Conservation (phyloP, 768 basidiomycete species). For the Collybiopsis confluens region DNA sequence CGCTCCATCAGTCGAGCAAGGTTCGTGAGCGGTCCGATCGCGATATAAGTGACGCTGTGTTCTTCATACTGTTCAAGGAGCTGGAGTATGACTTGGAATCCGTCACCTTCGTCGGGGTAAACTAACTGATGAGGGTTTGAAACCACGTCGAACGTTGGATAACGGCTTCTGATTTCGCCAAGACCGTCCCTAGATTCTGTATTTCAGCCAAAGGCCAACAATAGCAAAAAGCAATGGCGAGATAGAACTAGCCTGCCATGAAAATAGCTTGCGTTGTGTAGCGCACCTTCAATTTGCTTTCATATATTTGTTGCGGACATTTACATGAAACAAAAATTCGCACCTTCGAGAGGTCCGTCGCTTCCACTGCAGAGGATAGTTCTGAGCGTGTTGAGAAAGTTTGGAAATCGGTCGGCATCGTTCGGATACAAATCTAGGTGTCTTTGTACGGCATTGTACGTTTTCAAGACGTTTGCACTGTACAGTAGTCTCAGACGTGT, state of each 20-base stretch:
- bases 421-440: conserved; percentile 55
- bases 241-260: conserved; percentile 64
- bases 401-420: conserved; percentile 54
- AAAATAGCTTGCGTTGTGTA: conserved; percentile 80
- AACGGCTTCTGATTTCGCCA: conserved; percentile 52
- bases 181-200: conserved; percentile 58
- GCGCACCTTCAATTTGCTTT: conserved; percentile 64
- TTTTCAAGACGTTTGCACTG: conserved; percentile 72
- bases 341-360: conserved; percentile 60
- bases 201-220: conserved; percentile 3
- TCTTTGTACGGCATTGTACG: conserved; percentile 62
- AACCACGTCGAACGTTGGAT: conserved; percentile 56
- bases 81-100: conserved; percentile 50
- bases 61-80: conserved; percentile 48
- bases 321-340: too few relatives aligned
- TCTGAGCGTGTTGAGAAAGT: conserved; percentile 45
- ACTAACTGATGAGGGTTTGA: conserved; percentile 32
- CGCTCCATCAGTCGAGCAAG: conserved; percentile 61
- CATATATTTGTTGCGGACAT: too few relatives aligned
- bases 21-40: conserved; percentile 76
- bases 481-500: background rate
- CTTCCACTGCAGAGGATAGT: conserved; percentile 66
- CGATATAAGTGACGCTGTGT: conserved; percentile 64
- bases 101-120: conserved; percentile 40
- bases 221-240: background rate